phyloP scores from a whole-genome alignment of 129 eudicot species.

The Pseudognaphalium luteoalbum region DNA sequence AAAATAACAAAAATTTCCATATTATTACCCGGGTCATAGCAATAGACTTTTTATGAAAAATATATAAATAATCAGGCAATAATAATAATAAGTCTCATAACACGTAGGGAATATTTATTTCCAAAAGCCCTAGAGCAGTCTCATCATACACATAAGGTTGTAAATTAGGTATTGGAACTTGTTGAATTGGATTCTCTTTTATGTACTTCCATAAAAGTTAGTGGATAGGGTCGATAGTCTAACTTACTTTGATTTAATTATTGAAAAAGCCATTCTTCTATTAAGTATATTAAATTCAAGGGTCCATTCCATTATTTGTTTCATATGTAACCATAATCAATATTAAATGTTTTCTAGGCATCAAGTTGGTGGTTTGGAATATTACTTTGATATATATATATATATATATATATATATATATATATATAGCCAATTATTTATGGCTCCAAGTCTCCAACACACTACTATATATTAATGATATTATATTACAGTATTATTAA shows the following conservation, averaged over 20 bases:
- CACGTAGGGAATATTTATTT: slow-evolving; percentile 9
- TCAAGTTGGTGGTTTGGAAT: slow-evolving; percentile 22
- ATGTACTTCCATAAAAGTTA: slow-evolving; percentile 38
- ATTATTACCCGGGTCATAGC: no score
- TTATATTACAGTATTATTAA: no score
- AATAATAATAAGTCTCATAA: no score
- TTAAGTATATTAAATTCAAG: not conserved
- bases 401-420: slow-evolving; percentile 26
- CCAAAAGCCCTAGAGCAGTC: slow-evolving; percentile 25
- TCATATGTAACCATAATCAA: not conserved
- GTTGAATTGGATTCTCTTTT: slow-evolving; percentile 40
- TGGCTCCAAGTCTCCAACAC: slow-evolving; percentile 24
- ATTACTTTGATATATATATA: slow-evolving; percentile 19
- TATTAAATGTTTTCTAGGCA: slow-evolving; percentile 9
- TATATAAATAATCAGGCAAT: no score
- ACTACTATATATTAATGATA: not conserved
- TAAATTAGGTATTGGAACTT: slow-evolving; percentile 30
- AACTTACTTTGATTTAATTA: slow-evolving; percentile 32
- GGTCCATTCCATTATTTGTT: slow-evolving; percentile 12
- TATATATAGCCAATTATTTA: slow-evolving; percentile 23
- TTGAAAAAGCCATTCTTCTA: slow-evolving; percentile 29
- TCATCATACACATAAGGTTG: slow-evolving; percentile 20
- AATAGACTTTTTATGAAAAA: no score
- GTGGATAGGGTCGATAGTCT: slow-evolving; percentile 42
- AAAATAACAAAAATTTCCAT: no score